phyloP scores from a whole-genome alignment of 225 moss, liverwort and hornwort genomes.

The Physcomitrium patens region DNA sequence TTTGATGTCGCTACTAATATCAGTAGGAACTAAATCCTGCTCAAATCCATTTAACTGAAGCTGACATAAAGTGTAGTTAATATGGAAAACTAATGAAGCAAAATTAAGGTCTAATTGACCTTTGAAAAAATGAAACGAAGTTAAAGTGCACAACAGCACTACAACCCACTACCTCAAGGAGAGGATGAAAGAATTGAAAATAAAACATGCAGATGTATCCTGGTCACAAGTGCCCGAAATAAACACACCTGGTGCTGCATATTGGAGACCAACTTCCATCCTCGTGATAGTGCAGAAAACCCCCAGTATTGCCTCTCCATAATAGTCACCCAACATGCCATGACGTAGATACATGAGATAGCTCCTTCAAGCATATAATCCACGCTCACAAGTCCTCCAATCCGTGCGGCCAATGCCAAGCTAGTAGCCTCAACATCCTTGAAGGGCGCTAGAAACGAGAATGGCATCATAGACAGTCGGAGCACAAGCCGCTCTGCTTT shows the following conservation, averaged over 20 bases:
- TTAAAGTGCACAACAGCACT: neutral
- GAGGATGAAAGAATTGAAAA: constrained; percentile 7
- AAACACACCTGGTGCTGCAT: constrained; percentile 54
- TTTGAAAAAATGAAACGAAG: neutral
- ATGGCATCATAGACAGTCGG: constrained; percentile 61
- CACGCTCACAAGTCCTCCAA: constrained; percentile 47
- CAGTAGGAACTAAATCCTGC: neutral
- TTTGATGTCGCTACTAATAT: neutral
- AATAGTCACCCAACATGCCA: constrained; percentile 69
- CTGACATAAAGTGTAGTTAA: neutral
- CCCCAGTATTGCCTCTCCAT: constrained; percentile 65
- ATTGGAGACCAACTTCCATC: constrained; percentile 49
- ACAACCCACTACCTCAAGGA: neutral
- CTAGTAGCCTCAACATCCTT: constrained; percentile 55
- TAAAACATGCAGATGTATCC: neutral
- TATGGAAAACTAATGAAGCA: neutral
- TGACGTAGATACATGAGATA: constrained; percentile 52
- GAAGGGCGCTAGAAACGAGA: constrained; percentile 61
- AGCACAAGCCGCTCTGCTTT: constrained; percentile 56
- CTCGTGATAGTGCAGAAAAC: constrained; percentile 59
- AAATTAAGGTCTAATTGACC: neutral
- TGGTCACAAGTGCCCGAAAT: constrained; percentile 3
- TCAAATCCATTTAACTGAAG: constrained; percentile 10
- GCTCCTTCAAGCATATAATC: constrained; percentile 54
- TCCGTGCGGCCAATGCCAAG: constrained; percentile 50